These are phyloP conservation scores for Streptanthus diversifolius DNA, from an alignment of 345 rosid genomes.

Conservation along the genomic window DNA sequence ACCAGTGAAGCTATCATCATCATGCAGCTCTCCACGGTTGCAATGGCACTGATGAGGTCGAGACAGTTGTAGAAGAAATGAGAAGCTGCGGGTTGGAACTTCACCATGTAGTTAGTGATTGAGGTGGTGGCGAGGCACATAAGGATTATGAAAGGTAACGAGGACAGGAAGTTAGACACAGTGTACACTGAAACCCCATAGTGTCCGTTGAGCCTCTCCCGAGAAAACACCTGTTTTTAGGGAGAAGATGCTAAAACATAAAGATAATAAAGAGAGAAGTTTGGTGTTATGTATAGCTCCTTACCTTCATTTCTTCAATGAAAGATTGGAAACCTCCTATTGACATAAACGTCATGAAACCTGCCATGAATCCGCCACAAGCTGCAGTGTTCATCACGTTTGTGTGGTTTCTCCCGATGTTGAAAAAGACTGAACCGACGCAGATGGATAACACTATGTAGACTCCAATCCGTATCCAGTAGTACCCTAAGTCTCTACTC, in stretches of 20 bases:
- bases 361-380: conserved; percentile 70
- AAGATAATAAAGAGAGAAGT: conserved; percentile 1
- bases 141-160: conserved; percentile 58
- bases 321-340: conserved; percentile 88
- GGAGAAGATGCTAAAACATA: neutral
- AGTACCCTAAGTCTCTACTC: conserved; percentile 76
- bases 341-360: conserved; percentile 82
- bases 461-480: conserved; percentile 74
- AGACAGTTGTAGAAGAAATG: conserved; percentile 55
- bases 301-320: conserved; percentile 84
- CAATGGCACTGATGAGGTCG: conserved; percentile 52
- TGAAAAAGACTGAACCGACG: conserved; percentile 61
- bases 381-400: conserved; percentile 57
- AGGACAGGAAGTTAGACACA: conserved; percentile 65
- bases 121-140: conserved; percentile 48
- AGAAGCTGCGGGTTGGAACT: conserved; percentile 48
- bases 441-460: conserved; percentile 64
- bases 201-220: conserved; percentile 68
- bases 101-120: conserved; percentile 63
- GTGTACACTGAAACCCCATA: conserved; percentile 70
- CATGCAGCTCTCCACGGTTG: conserved; percentile 83
- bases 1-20: conserved; percentile 80
- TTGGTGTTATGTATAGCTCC: neutral
- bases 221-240: conserved; percentile 50
- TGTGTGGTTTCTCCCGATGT: conserved; percentile 56